Percentiles rank a stretch among this genome's conserved stretches.
These are phyloP conservation scores for Tilletiaria anomala DNA, from an alignment of 1,284 basidiomycete genomes.

Conservation along the genomic window DNA sequence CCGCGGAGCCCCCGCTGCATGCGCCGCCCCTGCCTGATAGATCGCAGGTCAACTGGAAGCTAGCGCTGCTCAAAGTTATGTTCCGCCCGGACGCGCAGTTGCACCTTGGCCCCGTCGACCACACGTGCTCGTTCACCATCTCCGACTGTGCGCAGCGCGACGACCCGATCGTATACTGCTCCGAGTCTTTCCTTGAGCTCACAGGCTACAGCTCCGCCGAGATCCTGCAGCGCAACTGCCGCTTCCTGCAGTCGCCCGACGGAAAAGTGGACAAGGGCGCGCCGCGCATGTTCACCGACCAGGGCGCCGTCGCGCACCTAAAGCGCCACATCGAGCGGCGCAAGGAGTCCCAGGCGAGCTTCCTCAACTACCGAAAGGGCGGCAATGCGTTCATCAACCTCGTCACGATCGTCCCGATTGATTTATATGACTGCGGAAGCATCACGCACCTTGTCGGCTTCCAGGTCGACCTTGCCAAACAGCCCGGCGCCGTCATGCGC, in stretches of 20 bases:
- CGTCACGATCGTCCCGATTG: slow-evolving; percentile 26
- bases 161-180: slow-evolving; percentile 28
- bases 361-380: slow-evolving; percentile 27
- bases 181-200: slow-evolving; percentile 15
- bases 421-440: neutral
- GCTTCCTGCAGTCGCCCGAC: slow-evolving; percentile 39
- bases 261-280: slow-evolving; percentile 55
- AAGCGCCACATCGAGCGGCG: slow-evolving; percentile 12
- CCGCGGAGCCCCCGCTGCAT: neutral
- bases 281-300: slow-evolving; percentile 43
- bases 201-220: slow-evolving; percentile 18
- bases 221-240: slow-evolving; percentile 29
- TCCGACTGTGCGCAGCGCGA: slow-evolving; percentile 13
- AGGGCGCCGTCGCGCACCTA: slow-evolving; percentile 10
- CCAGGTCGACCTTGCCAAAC: slow-evolving; percentile 60
- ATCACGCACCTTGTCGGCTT: slow-evolving; percentile 81
- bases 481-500: slow-evolving; percentile 64
- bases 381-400: slow-evolving; percentile 24
- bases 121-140: slow-evolving; percentile 69
- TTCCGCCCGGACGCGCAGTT: slow-evolving; percentile 61
- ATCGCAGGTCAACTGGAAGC: slow-evolving; percentile 56
- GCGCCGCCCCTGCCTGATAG: neutral
- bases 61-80: slow-evolving; percentile 60
- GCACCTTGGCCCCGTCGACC: slow-evolving; percentile 72
- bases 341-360: slow-evolving; percentile 12